These are phyloP conservation scores for Paraconiothyrium sp. DNA, from an alignment of 2,329 filamentous ascomycete genomes.

Conservation along the genomic window DNA sequence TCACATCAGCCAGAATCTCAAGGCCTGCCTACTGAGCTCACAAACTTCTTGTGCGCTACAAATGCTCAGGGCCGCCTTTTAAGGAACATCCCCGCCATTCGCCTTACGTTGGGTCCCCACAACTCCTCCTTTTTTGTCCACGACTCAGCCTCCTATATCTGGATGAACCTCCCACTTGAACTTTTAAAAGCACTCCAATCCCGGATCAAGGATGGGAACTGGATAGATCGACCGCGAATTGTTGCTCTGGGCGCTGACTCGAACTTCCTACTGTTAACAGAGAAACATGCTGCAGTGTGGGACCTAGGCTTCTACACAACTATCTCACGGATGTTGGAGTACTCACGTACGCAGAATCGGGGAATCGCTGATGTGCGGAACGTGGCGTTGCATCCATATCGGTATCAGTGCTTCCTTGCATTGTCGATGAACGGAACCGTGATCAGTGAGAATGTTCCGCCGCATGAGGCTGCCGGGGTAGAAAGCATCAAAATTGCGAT, in stretches of 20 bases:
- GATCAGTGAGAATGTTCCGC: conserved; percentile 38
- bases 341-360: conserved; percentile 23
- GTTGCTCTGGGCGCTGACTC: conserved; percentile 41
- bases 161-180: conserved; percentile 42
- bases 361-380: conserved; percentile 33
- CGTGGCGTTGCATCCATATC: conserved; percentile 42
- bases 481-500: conserved; percentile 32
- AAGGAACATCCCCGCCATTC: conserved; percentile 39
- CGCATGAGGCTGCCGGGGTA: conserved; percentile 30
- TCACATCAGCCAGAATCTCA: conserved; percentile 23
- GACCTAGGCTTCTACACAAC: conserved; percentile 36
- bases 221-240: conserved; percentile 43
- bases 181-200: conserved; percentile 37
- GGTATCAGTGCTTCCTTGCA: conserved; percentile 41
- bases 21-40: conserved; percentile 38
- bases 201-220: conserved; percentile 40
- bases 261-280: conserved; percentile 44
- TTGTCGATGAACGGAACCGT: conserved; percentile 36
- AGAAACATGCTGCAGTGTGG: conserved; percentile 42
- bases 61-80: conserved; percentile 19
- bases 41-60: conserved; percentile 35
- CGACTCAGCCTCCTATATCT: conserved; percentile 39
- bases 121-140: conserved; percentile 45
- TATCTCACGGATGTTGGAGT: conserved; percentile 31
- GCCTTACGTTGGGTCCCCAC: conserved; percentile 43